Evolutionary conservation across 179 eudicot species (phyloP).

Genomic region (Beta lomatogona): DNA sequence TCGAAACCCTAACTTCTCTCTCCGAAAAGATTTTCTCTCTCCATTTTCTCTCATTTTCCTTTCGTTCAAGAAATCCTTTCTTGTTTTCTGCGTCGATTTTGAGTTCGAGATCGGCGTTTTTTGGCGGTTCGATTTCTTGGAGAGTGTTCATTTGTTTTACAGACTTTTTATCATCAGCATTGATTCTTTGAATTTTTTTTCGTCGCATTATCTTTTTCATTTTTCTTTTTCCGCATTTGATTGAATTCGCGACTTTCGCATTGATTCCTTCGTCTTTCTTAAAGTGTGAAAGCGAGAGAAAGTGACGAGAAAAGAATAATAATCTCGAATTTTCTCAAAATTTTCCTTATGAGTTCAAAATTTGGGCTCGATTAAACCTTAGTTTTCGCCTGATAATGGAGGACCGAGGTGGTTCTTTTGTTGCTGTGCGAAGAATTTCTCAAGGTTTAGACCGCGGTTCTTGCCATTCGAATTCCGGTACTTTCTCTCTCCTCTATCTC

Average conservation of each 20-base stretch:
- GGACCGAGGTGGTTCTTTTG: constrained; percentile 52
- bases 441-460: constrained; percentile 43
- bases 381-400: constrained; percentile 33
- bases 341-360: constrained; percentile 19
- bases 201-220: constrained; percentile 11
- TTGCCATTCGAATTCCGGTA: constrained; percentile 55
- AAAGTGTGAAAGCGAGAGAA: background rate
- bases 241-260: constrained; percentile 1
- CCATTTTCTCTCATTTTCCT: background rate
- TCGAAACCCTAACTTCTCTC: constrained; percentile 49
- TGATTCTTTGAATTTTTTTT: constrained; percentile 1
- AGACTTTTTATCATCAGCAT: background rate
- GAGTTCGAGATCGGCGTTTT: constrained; percentile 36
- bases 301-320: background rate
- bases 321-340: background rate
- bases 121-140: constrained; percentile 32
- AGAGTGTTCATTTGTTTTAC: background rate
- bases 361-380: constrained; percentile 12
- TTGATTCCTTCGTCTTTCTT: constrained; percentile 11
- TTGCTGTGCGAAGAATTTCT: constrained; percentile 58
- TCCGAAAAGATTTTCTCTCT: background rate
- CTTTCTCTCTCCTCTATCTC: constrained; percentile 20
- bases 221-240: background rate
- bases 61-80: constrained; percentile 27
- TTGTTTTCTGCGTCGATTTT: constrained; percentile 24